Evolutionary conservation across 176 grass and related monocot genomes (phyloP), one percentile per base, ranked within the genome.

Genomic region (Oryza australiensis): DNA sequence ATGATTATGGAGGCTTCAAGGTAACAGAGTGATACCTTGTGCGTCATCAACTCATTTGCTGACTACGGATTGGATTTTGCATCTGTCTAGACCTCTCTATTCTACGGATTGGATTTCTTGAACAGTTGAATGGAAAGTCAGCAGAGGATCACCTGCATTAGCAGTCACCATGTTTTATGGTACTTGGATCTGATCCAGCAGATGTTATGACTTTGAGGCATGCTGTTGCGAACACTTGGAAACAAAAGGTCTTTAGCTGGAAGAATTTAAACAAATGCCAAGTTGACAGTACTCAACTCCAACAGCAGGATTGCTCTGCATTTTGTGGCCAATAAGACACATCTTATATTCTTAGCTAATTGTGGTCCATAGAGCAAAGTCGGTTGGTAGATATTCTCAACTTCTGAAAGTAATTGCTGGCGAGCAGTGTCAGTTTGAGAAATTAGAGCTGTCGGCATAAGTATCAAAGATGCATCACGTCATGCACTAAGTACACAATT

Each of bases 1-100:
- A 46, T 64, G 73, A 85, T 87, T n/a, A 43, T 63, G 15, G 33
- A 42, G 9, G 14, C 71, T 46, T 68, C 53, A 66, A 72, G 57
- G 35, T 73, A 80, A 28, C 38, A 76, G 22, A 48, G 26, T 66
- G 45, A 82, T 86, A 78, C 35, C 59, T 46, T 28, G 51, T 14
- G 34, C 57, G 32, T n/a, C 55, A 60, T 60, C 73, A 68, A 70
- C 26, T 49, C 9, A 32, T 74, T 86, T 79, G n/a, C n/a, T 73
- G 55, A n/a, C 0, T 28, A 40, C 22, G 49, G 28, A 79, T 20
- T 70, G 66, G 26, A 38, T 59, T 70, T 26, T 15, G 15, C 66
- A 81, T 27, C 22, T 41, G 11, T 27, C 12, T 41, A 12, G 66
- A 38, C 5, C 12, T 20, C 12, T 20, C 9, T 57, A 24, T 33